Percentiles rank a stretch among this genome's conserved stretches.
These are phyloP conservation scores for Hypoxylon sp. DNA, from an alignment of 2,329 filamentous ascomycete genomes.

Conservation along the genomic window DNA sequence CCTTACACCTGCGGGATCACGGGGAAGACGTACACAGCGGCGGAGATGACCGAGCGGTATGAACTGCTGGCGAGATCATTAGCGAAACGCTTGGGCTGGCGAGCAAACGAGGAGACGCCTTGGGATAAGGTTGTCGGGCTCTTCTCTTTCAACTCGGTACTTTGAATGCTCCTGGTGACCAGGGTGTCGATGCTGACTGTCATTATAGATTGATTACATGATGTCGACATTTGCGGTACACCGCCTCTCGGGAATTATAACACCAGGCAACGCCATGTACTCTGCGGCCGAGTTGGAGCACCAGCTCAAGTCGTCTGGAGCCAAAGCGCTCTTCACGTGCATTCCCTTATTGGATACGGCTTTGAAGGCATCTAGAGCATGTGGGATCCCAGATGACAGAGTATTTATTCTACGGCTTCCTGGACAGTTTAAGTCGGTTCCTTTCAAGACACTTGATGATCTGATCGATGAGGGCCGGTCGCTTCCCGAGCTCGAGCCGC, in stretches of 20 bases:
- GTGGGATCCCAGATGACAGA: conserved; percentile 71
- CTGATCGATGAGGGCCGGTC: conserved; percentile 71
- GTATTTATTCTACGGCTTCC: conserved; percentile 74
- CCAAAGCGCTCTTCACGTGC: conserved; percentile 79
- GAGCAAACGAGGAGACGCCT: conserved; percentile 77
- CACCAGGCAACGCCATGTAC: conserved; percentile 80
- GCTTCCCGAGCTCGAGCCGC: conserved; percentile 64
- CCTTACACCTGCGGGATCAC: conserved; percentile 82
- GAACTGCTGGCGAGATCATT: conserved; percentile 75
- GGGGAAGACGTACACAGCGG: conserved; percentile 73
- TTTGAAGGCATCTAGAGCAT: conserved; percentile 72
- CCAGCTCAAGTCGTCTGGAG: conserved; percentile 75
- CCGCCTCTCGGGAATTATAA: conserved; percentile 75
- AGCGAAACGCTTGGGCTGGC: conserved; percentile 77
- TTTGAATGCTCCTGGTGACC: not conserved
- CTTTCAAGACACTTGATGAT: conserved; percentile 74
- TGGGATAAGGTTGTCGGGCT: conserved; percentile 83
- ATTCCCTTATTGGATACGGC: conserved; percentile 73
- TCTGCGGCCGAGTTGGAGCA: conserved; percentile 75
- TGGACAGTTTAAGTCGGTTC: conserved; percentile 57
- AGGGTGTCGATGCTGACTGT: not conserved
- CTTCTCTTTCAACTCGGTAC: conserved; percentile 78
- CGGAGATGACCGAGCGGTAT: conserved; percentile 75
- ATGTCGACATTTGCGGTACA: conserved; percentile 78
- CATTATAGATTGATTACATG: conserved; percentile 72